phyloP scores from a whole-genome alignment of 2,329 filamentous ascomycete species.

The Venturiaceae sp. region DNA sequence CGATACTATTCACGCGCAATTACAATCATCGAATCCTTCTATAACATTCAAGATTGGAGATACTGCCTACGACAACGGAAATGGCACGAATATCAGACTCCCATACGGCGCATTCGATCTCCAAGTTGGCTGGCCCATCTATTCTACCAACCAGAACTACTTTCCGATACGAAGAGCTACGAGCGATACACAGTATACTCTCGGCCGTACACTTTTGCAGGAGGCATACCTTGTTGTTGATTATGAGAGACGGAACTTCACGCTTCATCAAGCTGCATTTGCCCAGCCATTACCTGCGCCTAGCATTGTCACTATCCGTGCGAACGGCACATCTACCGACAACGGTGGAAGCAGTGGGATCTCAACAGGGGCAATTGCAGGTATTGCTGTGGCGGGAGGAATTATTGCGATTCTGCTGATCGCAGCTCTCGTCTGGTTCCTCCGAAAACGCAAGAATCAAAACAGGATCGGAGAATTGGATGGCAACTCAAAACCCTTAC shows the following conservation, averaged over 20 bases:
- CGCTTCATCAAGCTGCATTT: slow-evolving; percentile 7
- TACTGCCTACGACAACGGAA: slow-evolving; percentile 13
- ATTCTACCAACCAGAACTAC: slow-evolving; percentile 19
- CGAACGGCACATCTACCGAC: neutral
- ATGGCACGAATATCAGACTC: slow-evolving; percentile 21
- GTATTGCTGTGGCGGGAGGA: slow-evolving; percentile 9
- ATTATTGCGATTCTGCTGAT: neutral
- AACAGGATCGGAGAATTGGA: neutral
- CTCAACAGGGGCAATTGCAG: slow-evolving; percentile 9
- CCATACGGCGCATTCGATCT: slow-evolving; percentile 30
- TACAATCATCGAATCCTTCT: slow-evolving; percentile 21
- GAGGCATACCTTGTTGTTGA: slow-evolving; percentile 30
- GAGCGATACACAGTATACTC: slow-evolving; percentile 25
- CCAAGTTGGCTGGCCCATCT: slow-evolving; percentile 14
- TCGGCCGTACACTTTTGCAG: slow-evolving; percentile 30
- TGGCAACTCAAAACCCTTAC: neutral
- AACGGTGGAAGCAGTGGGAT: slow-evolving; percentile 1
- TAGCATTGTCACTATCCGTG: slow-evolving; percentile 8
- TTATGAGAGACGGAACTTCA: slow-evolving; percentile 17
- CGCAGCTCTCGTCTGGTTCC: slow-evolving; percentile 1
- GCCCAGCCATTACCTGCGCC: slow-evolving; percentile 1
- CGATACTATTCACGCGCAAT: slow-evolving; percentile 20
- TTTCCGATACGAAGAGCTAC: slow-evolving; percentile 28
- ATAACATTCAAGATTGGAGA: slow-evolving; percentile 23
- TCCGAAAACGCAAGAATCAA: neutral